Base-by-base conservation (phyloP, 139 green algal genomes). In the Chlorella ohadii region DNA sequence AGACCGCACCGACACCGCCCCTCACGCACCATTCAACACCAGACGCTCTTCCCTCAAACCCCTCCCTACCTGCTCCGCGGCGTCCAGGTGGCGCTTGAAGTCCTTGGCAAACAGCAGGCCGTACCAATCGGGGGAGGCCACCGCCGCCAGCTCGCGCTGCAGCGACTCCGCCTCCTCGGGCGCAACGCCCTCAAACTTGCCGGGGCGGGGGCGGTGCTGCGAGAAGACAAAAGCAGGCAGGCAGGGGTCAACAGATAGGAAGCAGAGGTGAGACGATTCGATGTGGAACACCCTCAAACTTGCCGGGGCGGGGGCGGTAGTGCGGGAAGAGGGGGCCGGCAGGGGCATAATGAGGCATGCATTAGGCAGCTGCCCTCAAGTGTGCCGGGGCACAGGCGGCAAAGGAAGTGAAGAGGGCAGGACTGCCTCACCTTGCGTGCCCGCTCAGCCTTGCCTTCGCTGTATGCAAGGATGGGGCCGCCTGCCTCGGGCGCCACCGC, bases 61-160 rank as follows among this genome's bases (percentile, higher is more conserved):
- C 15, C 51, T 9, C 9, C 44, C 44, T 13, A 59, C 51, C 51
- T 59, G n/a, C 51, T 96, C 94, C 4, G 90, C 91, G 0, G 94
- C 95, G 79, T 92, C 84, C 78, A 94, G 90, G 78, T 98, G 95
- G 71, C 94, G 90, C 88, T 95, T 94, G 92, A 98, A 98, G 87
- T 98, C 94, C 70, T 81, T 78, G 67, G 63, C 9, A 39, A 79
- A 71, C 44, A 78, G 79, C 84, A 85, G 47, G 44, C 31, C 63
- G 25, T 38, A 19, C 72, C 91, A 84, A 0, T 66, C 59, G 12
- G 89, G 74, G 2, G 89, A 92, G 2, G 93, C 59, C 31, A 95
- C 79, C 5, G 87, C 83, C 0, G 73, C 82, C 33, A 98, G 81
- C 44, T 95, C 92, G 4, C 75, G 73, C 79, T 98, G 89, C 70